Evolutionary conservation across 306 rosid species (phyloP).

Genomic region (Hippophae gyantsensis): DNA sequence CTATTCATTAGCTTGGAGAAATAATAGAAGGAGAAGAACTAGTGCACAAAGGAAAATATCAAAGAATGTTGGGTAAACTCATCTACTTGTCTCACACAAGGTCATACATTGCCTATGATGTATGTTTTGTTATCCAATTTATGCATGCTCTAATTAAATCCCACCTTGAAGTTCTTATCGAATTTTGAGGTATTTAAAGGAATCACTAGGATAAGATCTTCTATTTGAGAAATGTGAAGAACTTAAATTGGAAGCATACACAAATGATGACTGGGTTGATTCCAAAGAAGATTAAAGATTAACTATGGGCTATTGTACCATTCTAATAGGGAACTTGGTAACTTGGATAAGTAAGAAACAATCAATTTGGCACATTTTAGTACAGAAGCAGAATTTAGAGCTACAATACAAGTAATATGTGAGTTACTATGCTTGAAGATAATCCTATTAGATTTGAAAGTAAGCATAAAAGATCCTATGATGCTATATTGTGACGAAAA

Average conservation of each 20-base stretch:
- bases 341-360: conserved; percentile 7
- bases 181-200: neutral
- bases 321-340: neutral
- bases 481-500: neutral
- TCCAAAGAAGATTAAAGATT: neutral
- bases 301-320: neutral
- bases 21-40: neutral
- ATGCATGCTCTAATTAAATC: neutral
- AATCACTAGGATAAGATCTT: neutral
- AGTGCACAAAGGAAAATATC: neutral
- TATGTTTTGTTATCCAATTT: neutral
- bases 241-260: neutral
- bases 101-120: neutral
- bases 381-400: neutral
- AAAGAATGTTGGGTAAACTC: neutral
- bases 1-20: neutral
- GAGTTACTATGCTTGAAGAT: neutral
- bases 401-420: neutral
- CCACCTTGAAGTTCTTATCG: neutral
- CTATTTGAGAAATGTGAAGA: neutral
- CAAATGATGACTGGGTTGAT: neutral
- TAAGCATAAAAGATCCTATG: neutral
- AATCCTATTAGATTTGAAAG: neutral
- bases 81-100: neutral
- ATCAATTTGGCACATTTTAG: neutral